A percentile compares a stretch with the other conserved stretches of the same genome.
Evolutionary conservation across 495 filamentous ascomycete genomes (phyloP).

Genomic region (Neurospora tetrasperma): DNA sequence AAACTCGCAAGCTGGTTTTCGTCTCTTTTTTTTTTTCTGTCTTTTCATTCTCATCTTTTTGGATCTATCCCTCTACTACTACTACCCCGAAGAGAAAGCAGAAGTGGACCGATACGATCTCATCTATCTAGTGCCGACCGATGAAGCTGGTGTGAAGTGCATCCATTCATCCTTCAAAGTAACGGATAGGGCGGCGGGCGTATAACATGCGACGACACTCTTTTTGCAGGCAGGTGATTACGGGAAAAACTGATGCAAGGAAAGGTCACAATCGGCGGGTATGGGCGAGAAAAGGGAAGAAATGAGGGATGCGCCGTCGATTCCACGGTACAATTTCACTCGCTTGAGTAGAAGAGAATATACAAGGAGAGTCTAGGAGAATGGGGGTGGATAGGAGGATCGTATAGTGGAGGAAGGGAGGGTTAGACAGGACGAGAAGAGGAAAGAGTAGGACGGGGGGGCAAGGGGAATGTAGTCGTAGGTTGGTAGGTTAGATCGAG

Average conservation of each 20-base stretch:
- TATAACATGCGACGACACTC: not conserved
- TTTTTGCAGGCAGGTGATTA: not conserved
- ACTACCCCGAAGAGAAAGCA: slow-evolving; percentile 1
- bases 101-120: not conserved
- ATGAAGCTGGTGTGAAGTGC: not conserved
- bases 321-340: not conserved
- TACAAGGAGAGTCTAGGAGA: not conserved
- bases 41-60: slow-evolving; percentile 7
- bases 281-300: not conserved
- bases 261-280: not conserved
- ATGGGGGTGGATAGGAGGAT: not conserved
- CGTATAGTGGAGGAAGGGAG: not conserved
- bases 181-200: not conserved
- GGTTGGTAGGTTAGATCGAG: not conserved
- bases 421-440: not conserved
- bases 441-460: not conserved
- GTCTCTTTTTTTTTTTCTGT: slow-evolving; percentile 5
- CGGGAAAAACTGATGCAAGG: not conserved
- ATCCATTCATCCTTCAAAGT: not conserved
- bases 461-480: not conserved
- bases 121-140: not conserved
- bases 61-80: slow-evolving; percentile 10
- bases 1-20: slow-evolving; percentile 1
- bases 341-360: not conserved
- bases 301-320: not conserved